Evolutionary conservation across 208 protist species (phyloP).

Genomic region (Leishmania martiniquensis): DNA sequence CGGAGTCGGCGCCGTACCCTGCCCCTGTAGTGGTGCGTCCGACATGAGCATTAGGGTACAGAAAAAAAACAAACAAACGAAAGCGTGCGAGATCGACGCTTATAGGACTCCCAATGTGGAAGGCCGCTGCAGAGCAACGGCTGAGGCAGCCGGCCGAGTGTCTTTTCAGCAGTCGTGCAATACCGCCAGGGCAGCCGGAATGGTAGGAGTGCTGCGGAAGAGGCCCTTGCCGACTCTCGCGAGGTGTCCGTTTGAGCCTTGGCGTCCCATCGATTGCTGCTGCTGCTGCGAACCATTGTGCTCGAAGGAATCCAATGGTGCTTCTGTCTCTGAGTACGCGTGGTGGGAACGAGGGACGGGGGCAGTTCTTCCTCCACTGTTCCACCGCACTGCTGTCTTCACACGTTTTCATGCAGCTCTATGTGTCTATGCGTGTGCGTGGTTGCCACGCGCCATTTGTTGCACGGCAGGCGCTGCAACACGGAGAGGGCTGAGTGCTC

Average conservation of each 20-base stretch:
- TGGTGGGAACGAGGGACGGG: no score
- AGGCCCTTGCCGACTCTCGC: not conserved
- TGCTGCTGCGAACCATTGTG: not conserved
- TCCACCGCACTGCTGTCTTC: not conserved
- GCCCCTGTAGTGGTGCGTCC: not conserved
- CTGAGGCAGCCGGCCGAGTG: not conserved
- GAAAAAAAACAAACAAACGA: not conserved
- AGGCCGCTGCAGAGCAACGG: not conserved
- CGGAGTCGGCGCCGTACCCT: not conserved
- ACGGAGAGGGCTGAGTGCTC: not conserved
- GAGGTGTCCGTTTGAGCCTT: not conserved
- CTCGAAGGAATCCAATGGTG: no score
- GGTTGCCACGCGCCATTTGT: not conserved
- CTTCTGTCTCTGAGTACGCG: no score
- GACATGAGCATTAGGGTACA: not conserved
- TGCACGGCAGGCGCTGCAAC: not conserved
- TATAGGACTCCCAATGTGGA: not conserved
- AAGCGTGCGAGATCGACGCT: not conserved
- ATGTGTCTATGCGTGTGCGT: not conserved
- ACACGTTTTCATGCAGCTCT: not conserved
- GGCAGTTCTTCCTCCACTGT: not conserved
- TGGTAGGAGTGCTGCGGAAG: not conserved
- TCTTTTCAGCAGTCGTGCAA: not conserved
- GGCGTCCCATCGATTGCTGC: not conserved
- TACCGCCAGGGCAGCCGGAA: not conserved